Base-by-base conservation (phyloP, 306 rosid species). In the Benincasa hispida region DNA sequence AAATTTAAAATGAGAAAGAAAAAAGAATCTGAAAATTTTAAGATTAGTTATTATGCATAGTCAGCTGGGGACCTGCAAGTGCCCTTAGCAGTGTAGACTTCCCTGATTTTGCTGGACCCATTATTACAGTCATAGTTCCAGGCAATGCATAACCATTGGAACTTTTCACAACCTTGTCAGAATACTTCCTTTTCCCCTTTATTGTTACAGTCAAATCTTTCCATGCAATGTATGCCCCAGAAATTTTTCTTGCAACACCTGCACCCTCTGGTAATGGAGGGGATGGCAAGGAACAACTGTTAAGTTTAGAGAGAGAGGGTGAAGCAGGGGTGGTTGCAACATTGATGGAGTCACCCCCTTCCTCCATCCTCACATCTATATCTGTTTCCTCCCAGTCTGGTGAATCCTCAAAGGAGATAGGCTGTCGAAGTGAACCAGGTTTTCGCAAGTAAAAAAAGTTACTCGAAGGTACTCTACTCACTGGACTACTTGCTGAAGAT, bases 341-440 rank as follows among this genome's bases (percentile, higher is more conserved):
- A 75, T 90, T 86, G 60, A 92, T 95, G 22, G 98, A 88, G 75
- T 95, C 99, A 59, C 90, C 92, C 80, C 97, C 98, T 75, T 90
- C 97, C 28, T 92, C 99, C 75, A 89, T 84, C 83, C 92, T 88
- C 63, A 84, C 88, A 67, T 88, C 92, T 15, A 87, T 19, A 74
- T 95, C 93, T 21, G 96, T 92, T 76, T 95, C 99, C 34, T 87
- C 99, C 99, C 99, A 95, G 74, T 92, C 98, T 3, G 99, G 99
- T 48, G 99, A 95, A 85, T 95, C 99, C 84, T 95, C 99, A 48
- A 95, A 95, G 2, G 99, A 95, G 80, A 95, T 95, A 6, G 99
- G 98, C 75, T 95, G 98, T 84, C 97, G 88, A 50, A 90, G 87
- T 7, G 98, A 90, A 73, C 99, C 99, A 7, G 98, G 97, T 82